Percentiles rank a stretch among this genome's conserved stretches.
phyloP scores from a whole-genome alignment of 169 alveolate genomes.

The Eimeria maxima region DNA sequence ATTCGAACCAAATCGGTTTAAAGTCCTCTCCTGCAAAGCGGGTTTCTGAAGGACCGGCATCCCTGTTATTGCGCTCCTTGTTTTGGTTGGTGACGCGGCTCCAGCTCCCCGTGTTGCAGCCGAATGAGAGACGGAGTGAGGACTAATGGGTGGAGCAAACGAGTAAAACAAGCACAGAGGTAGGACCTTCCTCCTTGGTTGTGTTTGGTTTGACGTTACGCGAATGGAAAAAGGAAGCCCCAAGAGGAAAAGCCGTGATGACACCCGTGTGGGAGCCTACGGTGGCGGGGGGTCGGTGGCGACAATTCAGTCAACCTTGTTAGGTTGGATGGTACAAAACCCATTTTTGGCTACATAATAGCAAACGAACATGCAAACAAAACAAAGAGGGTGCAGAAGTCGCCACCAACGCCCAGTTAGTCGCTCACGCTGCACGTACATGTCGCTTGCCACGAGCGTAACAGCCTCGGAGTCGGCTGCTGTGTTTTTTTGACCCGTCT shows the following conservation, averaged over 20 bases:
- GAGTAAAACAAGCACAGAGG: neutral
- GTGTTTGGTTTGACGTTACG: neutral
- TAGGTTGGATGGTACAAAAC: neutral
- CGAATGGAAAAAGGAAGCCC: neutral
- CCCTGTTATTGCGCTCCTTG: neutral
- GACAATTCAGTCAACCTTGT: neutral
- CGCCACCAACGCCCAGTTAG: neutral
- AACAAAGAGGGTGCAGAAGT: neutral
- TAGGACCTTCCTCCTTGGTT: neutral
- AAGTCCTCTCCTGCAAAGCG: neutral
- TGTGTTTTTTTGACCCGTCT: neutral
- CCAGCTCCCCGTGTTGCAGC: neutral
- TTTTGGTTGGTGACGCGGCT: neutral
- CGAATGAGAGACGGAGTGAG: neutral
- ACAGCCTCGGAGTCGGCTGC: conserved; percentile 40
- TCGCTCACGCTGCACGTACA: neutral
- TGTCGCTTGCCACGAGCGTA: neutral
- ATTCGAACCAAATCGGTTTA: neutral
- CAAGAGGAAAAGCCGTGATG: conserved; percentile 11
- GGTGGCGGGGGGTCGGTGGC: neutral
- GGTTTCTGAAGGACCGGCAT: neutral
- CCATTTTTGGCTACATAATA: neutral
- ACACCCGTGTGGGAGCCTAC: conserved; percentile 3
- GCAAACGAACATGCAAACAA: neutral
- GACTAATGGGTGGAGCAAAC: neutral